Base-by-base conservation (phyloP, 1,139 yeast genomes). In the Zhuliangozyma blackwelliae region DNA sequence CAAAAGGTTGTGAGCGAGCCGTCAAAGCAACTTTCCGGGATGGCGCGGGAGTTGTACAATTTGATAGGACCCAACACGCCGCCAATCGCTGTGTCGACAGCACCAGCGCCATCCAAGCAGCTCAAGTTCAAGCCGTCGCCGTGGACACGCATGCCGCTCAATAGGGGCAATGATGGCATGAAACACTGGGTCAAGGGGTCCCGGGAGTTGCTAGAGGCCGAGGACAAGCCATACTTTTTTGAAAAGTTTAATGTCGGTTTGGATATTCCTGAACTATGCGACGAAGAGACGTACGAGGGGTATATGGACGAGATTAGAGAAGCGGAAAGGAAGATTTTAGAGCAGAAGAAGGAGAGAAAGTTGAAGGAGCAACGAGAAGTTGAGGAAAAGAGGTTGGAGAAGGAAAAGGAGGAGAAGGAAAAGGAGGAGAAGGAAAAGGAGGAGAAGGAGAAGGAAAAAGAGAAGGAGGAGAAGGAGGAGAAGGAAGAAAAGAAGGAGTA, bases 31-130 rank as follows among this genome's bases (percentile, higher is more conserved):
- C 32, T 39, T 9, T 79, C 87, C 12, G 96, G 96, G 16, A 84
- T 92, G 79, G 94, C 88, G 45, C 73, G 98, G 47, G 98, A 92
- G 57, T 68, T 92, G 37, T 90, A 84, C 59, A 85, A 84, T 49
- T 69, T 94, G 41, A 66, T 94, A 29, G 98, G 99, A 2, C 92
- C 94, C 29, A 89, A 88, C 57, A 81, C 95, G 2, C 97, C 98
- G 0, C 94, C 98, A 1, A 78, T 89, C 3, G 23, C 23, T 3
- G 5, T 22, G 23, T 22, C 23, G 5, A 9, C 23, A 22, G 3
- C 23, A 22, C 23, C 23, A 22, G 23, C 23, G 23, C 23, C 23
- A 2, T 22, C 27, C 7, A 25, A 86, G 84, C 49, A 78, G 47
- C 70, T 89, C 40, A 76, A 77, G 41, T 66, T 82, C 49, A 82